Evolutionary conservation across 1,284 basidiomycete genomes (phyloP).

Genomic region (Melanopsichium pennsylvanicum): DNA sequence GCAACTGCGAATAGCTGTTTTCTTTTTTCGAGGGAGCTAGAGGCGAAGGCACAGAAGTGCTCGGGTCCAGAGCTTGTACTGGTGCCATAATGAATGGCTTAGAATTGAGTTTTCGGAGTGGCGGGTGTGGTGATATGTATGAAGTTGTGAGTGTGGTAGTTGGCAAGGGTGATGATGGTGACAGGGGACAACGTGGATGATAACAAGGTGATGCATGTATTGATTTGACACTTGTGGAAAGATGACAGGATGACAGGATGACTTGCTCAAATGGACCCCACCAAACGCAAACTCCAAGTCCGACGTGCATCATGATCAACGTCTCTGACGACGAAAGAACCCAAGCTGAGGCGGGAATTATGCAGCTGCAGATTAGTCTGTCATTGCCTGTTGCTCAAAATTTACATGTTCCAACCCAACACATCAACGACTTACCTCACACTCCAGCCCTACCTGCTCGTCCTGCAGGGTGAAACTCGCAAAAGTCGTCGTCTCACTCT

Average conservation of each 20-base stretch:
- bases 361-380: slow-evolving; percentile 14
- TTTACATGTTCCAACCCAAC: slow-evolving; percentile 34
- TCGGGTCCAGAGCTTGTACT: slow-evolving; percentile 18
- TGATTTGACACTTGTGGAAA: too few relatives aligned
- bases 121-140: neutral
- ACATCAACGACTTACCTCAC: slow-evolving; percentile 7
- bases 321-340: too few relatives aligned
- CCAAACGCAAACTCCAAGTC: too few relatives aligned
- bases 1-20: slow-evolving; percentile 30
- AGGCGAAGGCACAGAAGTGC: slow-evolving; percentile 28
- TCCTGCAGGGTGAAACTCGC: too few relatives aligned
- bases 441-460: too few relatives aligned
- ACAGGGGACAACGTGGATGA: too few relatives aligned
- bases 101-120: too few relatives aligned
- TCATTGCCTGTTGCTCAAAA: slow-evolving; percentile 5
- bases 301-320: too few relatives aligned
- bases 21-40: slow-evolving; percentile 40
- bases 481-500: too few relatives aligned
- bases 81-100: too few relatives aligned
- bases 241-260: neutral
- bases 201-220: neutral
- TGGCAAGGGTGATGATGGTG: neutral
- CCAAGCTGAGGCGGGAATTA: slow-evolving; percentile 3
- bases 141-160: neutral
- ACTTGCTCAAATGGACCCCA: too few relatives aligned